phyloP scores from a whole-genome alignment of 2,329 filamentous ascomycete genomes.

The Nannizzia gypsea region DNA sequence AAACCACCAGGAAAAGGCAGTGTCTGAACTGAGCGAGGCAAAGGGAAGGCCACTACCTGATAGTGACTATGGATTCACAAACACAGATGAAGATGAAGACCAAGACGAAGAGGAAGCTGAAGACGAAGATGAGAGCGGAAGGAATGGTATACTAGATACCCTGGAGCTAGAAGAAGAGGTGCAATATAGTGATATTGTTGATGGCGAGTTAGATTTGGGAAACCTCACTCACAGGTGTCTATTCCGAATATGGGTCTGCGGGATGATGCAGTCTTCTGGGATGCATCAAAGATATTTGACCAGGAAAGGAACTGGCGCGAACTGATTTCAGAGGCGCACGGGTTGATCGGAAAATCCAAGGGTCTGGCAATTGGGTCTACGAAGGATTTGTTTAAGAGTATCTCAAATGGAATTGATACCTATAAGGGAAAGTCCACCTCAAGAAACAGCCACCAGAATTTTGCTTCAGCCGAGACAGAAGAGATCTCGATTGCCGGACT shows the following conservation, averaged over 20 bases:
- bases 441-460: not conserved
- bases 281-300: slow-evolving; percentile 7
- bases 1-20: not conserved
- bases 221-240: not conserved
- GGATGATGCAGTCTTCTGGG: slow-evolving; percentile 6
- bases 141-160: not conserved
- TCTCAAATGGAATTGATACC: slow-evolving; percentile 9
- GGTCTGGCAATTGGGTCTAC: slow-evolving; percentile 3
- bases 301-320: slow-evolving; percentile 11
- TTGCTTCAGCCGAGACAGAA: not conserved
- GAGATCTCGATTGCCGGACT: not conserved
- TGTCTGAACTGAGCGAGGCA: not conserved
- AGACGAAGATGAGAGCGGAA: not conserved
- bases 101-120: not conserved
- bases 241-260: not conserved
- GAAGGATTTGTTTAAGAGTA: slow-evolving; percentile 6
- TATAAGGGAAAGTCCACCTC: slow-evolving; percentile 3
- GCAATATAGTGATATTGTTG: not conserved
- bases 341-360: slow-evolving; percentile 3
- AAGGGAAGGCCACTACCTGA: not conserved
- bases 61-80: not conserved
- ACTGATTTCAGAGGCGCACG: slow-evolving; percentile 9
- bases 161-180: no score
- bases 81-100: not conserved
- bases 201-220: not conserved